Conservation (phyloP, 2,329 filamentous ascomycete genomes). For the Colletotrichum cuscutae region DNA sequence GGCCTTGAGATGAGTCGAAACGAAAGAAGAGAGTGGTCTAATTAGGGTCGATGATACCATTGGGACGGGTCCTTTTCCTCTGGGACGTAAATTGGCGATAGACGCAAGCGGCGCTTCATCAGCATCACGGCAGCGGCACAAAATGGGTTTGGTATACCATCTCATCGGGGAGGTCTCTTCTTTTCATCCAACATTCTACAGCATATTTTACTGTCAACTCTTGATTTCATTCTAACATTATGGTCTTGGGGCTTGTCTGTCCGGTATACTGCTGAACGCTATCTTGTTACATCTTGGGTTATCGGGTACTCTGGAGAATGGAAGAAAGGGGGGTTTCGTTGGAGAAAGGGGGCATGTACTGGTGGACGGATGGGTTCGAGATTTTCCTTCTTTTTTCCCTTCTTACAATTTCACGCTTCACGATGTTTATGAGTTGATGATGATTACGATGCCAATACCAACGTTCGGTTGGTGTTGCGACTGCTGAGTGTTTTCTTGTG, state of each 20-base stretch:
- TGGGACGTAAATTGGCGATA: conserved; percentile 8
- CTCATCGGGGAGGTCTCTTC: not conserved
- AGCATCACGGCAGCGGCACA: conserved; percentile 12
- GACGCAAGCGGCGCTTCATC: not conserved
- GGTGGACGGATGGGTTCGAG: not conserved
- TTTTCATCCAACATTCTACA: not conserved
- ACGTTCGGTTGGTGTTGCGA: not conserved
- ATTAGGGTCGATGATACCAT: conserved; percentile 2
- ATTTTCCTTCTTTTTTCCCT: not conserved
- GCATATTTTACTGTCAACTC: conserved; percentile 5
- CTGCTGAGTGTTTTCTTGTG: not conserved
- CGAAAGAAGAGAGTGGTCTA: not conserved
- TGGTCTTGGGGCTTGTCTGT: not conserved
- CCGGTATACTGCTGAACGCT: not conserved
- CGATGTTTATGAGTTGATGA: conserved; percentile 7
- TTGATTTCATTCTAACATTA: not conserved
- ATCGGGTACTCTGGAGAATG: not conserved
- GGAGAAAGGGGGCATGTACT: not conserved
- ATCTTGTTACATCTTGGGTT: not conserved
- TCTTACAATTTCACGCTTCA: not conserved
- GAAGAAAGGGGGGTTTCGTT: not conserved
- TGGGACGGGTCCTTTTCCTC: not conserved
- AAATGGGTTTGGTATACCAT: conserved; percentile 10
- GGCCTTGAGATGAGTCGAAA: not conserved
- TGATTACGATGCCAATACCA: not conserved